Percentiles rank a stretch among this genome's conserved stretches.
phyloP scores from a whole-genome alignment of 2,329 filamentous ascomycete genomes.

The Fusarium sp. region DNA sequence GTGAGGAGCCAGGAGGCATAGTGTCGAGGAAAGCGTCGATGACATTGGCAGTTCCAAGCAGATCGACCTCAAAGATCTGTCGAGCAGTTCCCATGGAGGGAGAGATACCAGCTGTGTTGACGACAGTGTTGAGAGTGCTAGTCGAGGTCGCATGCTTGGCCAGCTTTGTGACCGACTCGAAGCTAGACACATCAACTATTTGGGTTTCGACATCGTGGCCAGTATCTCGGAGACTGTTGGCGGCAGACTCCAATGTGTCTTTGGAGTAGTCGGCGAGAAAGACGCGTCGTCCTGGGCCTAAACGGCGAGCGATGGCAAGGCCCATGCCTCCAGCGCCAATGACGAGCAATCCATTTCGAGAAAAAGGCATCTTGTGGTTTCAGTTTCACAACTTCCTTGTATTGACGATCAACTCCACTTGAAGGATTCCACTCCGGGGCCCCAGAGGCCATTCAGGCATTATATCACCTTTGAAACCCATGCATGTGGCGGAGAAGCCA shows the following conservation, averaged over 20 bases:
- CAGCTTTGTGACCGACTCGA: not conserved
- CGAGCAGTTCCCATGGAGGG: not conserved
- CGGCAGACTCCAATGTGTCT: not conserved
- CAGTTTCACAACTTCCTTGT: not conserved
- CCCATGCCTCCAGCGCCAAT: conserved; percentile 6
- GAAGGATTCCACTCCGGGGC: not conserved
- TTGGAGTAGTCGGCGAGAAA: conserved; percentile 4
- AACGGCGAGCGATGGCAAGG: conserved; percentile 2
- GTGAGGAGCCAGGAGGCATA: not conserved
- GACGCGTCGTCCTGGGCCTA: conserved; percentile 1
- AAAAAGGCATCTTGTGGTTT: not conserved
- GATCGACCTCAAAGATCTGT: conserved; percentile 3
- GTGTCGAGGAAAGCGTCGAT: conserved; percentile 10
- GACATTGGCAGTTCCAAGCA: conserved; percentile 9
- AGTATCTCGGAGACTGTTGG: not conserved
- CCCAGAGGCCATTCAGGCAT: not conserved
- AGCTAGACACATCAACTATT: not conserved
- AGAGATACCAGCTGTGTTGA: conserved; percentile 5
- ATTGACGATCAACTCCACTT: not conserved
- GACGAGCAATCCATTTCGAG: not conserved
- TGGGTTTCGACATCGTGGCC: conserved; percentile 3
- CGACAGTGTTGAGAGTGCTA: not conserved
- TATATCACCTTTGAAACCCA: not conserved
- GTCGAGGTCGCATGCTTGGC: not conserved
- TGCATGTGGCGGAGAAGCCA: not conserved